Conservation (phyloP, 2,329 filamentous ascomycete species). For the Hypomyces rosellus region DNA sequence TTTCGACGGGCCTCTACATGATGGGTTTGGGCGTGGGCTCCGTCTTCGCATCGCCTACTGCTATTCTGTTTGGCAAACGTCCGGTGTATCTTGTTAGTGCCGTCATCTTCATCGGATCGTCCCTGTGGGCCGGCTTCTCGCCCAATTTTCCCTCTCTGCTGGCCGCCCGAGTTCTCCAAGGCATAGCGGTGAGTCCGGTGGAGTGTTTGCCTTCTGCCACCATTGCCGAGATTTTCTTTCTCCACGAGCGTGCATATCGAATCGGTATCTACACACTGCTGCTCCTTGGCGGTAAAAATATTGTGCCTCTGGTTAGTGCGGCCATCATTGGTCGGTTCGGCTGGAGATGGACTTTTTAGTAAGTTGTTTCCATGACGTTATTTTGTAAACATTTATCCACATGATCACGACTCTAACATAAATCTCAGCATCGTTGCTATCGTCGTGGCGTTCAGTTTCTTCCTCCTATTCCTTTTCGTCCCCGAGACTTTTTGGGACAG, state of each 20-base stretch:
- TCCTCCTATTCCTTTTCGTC: conserved; percentile 80
- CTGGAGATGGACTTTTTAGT: conserved; percentile 93
- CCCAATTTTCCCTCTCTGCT: conserved; percentile 74
- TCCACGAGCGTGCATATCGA: conserved; percentile 88
- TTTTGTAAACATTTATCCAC: too few relatives aligned
- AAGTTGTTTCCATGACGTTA: conserved; percentile 22
- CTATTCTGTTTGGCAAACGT: conserved; percentile 84
- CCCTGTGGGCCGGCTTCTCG: conserved; percentile 81
- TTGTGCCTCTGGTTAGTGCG: conserved; percentile 81
- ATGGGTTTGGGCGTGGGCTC: conserved; percentile 82
- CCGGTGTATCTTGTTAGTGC: conserved; percentile 79
- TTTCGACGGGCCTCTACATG: conserved; percentile 93
- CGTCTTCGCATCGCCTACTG: conserved; percentile 79
- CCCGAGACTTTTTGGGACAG: conserved; percentile 96
- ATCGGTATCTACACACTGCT: conserved; percentile 90
- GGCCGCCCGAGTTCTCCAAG: conserved; percentile 78
- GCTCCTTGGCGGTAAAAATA: conserved; percentile 83
- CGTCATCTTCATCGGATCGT: conserved; percentile 68
- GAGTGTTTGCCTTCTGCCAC: conserved; percentile 91
- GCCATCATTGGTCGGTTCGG: conserved; percentile 68
- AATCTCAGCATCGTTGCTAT: conserved; percentile 68
- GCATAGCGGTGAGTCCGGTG: conserved; percentile 79
- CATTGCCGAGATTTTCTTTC: conserved; percentile 92
- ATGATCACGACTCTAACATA: too few relatives aligned
- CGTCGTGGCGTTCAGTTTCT: conserved; percentile 62